These are phyloP conservation scores for Afroboletus lepidellus DNA, from an alignment of 1,284 basidiomycete genomes.

Conservation along the genomic window DNA sequence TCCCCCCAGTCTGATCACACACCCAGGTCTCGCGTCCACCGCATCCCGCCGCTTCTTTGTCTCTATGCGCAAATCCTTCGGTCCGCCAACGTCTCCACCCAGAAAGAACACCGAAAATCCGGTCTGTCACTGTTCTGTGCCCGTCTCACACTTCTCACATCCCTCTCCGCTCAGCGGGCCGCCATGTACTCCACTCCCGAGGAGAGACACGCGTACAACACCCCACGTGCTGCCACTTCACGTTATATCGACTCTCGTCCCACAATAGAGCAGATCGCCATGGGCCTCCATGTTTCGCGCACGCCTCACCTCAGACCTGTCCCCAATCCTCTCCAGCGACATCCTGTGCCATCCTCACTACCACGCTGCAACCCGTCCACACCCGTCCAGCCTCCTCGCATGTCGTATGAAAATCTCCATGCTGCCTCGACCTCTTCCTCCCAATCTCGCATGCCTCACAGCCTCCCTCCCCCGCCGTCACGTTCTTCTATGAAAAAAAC, in stretches of 20 bases:
- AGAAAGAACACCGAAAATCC: conserved; percentile 14
- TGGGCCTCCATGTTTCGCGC: conserved; percentile 71
- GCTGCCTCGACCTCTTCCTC: conserved; percentile 26
- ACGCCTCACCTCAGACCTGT: conserved; percentile 61
- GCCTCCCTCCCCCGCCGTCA: conserved; percentile 49
- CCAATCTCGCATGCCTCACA: conserved; percentile 30
- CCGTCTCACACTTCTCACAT: conserved; percentile 10
- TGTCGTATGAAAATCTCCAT: conserved; percentile 17
- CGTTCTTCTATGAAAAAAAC: conserved; percentile 66
- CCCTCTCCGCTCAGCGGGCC: conserved; percentile 20
- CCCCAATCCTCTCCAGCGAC: conserved; percentile 17
- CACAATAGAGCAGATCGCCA: conserved; percentile 69
- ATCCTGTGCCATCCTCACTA: conserved; percentile 18
- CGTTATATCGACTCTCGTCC: conserved; percentile 50
- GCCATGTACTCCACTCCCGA: conserved; percentile 57
- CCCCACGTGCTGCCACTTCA: conserved; percentile 38
- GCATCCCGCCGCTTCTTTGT: conserved; percentile 30
- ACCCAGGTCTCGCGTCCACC: conserved; percentile 17
- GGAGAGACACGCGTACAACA: conserved; percentile 36
- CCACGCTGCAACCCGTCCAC: conserved; percentile 20
- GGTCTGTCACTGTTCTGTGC: conserved; percentile 16
- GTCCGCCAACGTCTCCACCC: conserved; percentile 20
- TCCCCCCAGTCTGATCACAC: not conserved
- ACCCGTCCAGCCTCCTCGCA: conserved; percentile 3
- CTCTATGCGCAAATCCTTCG: conserved; percentile 34